These are phyloP conservation scores for Kwoniella shivajii DNA, from an alignment of 1,284 basidiomycete species.

Conservation along the genomic window DNA sequence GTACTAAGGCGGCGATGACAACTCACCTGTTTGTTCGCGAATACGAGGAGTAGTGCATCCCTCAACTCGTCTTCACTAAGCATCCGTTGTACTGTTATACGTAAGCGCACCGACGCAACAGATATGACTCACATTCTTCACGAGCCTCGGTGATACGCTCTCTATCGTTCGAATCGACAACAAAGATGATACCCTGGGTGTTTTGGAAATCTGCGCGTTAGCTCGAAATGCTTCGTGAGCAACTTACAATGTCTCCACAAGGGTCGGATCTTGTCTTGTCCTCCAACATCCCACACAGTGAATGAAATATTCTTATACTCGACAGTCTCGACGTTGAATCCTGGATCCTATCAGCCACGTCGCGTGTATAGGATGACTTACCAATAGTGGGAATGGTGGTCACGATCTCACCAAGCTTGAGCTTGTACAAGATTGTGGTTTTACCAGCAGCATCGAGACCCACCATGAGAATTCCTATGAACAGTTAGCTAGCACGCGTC, in stretches of 20 bases:
- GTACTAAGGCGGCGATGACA: background rate
- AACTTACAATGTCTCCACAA: constrained; percentile 98
- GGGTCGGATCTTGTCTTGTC: constrained; percentile 82
- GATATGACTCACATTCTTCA: constrained; percentile 69
- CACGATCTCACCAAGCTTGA: constrained; percentile 97
- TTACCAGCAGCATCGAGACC: constrained; percentile 97
- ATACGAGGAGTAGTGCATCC: constrained; percentile 96
- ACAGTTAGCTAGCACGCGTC: background rate
- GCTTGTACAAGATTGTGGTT: constrained; percentile 98
- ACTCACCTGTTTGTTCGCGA: constrained; percentile 89
- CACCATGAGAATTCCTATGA: constrained; percentile 67
- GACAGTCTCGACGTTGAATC: constrained; percentile 97
- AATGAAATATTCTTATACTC: constrained; percentile 92
- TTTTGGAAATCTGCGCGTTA: constrained; percentile 93
- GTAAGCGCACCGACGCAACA: background rate
- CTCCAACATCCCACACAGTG: constrained; percentile 89
- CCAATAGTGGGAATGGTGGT: constrained; percentile 99
- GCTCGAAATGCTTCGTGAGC: background rate
- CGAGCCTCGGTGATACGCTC: constrained; percentile 99
- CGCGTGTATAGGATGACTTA: constrained; percentile 56
- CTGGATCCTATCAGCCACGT: constrained; percentile 54
- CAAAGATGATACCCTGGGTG: constrained; percentile 99
- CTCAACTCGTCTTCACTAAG: constrained; percentile 99
- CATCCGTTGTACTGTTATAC: constrained; percentile 80
- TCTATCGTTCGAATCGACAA: constrained; percentile 99